A percentile compares a stretch with the other conserved stretches of the same genome.
Conservation (phyloP, 2,329 filamentous ascomycete genomes). For the Sporothrix protearum region DNA sequence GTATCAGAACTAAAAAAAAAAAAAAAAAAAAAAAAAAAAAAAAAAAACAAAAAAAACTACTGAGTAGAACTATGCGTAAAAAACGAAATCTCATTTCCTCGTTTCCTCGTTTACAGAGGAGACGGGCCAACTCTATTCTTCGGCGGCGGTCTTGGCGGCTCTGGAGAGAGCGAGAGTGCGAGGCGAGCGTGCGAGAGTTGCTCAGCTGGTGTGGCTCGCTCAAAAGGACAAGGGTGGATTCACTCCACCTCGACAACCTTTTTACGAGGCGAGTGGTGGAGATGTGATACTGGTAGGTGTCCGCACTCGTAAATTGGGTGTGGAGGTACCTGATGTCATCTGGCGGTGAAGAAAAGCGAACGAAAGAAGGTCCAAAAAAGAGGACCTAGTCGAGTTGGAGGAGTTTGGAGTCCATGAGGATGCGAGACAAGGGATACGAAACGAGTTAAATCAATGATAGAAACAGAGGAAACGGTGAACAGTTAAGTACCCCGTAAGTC, state of each 20-base stretch:
- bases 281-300: neutral
- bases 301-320: neutral
- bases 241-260: constrained; percentile 1
- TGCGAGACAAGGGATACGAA: constrained; percentile 19
- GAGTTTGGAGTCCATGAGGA: too few relatives aligned
- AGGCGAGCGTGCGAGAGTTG: too few relatives aligned
- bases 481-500: neutral
- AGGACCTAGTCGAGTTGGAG: too few relatives aligned
- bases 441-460: neutral
- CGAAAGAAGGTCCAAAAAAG: neutral
- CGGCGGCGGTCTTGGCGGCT: neutral
- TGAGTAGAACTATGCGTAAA: too few relatives aligned
- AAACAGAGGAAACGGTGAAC: neutral
- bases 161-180: neutral
- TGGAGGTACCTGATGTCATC: constrained; percentile 1
- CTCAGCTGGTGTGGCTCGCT: constrained; percentile 13
- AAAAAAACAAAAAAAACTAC: too few relatives aligned
- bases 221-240: neutral
- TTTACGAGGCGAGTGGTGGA: neutral
- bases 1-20: neutral
- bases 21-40: too few relatives aligned
- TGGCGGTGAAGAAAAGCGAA: constrained; percentile 21
- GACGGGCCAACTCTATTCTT: neutral
- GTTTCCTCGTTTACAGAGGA: neutral
- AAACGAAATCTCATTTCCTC: neutral